Evolutionary conservation across 2,329 filamentous ascomycete species (phyloP), one percentile per base, ranked within the genome.

Genomic region (Diatrype stigma): DNA sequence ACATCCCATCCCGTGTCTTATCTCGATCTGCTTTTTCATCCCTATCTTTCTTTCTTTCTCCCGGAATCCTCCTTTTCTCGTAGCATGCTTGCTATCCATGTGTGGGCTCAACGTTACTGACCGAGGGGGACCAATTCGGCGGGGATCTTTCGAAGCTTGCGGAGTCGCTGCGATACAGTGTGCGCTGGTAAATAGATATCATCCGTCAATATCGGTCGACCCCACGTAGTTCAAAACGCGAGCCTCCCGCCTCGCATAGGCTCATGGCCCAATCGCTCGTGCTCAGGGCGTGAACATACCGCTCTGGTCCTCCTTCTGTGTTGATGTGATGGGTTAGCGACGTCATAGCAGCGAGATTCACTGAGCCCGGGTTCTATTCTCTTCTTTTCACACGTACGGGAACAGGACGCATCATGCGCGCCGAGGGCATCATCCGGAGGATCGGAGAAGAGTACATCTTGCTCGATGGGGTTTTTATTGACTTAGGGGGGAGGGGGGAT

Each of bases 121-220:
- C 92, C 92, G 64, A 99, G 87, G 67, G 94, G 94, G 63, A 92
- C 84, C 82, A 99, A 81, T 81, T 99, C 94, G 63, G 90, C 85
- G 62, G 94, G 94, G 68, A 97, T 87, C 76, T 86, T 85, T 82
- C 88, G 92, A 68, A 96, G 80, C 70, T 85, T 87, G 71, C 92
- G 89, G 66, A 99, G 80, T 71, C 93, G 90, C 80, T 97, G 94
- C 61, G 93, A 96, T 74, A 97, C 85, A 66, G 93, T 96, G 79
- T 97, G 94, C 70, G 90, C 94, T 99, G 55, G 40, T 44, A 23
- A 12, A 52, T 44, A 44, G 11, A 52, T 57, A 51, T 56, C 46
- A 59, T 47, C 51, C 44, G 48, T 59, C 44, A 56, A 57, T 51
- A 53, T 53, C 45, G n/a, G 53, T 57, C 52, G 40, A 51, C 3